Evolutionary conservation across 192 early-diverging fungal genomes (phyloP).

Genomic region (Coemansia biformis): DNA sequence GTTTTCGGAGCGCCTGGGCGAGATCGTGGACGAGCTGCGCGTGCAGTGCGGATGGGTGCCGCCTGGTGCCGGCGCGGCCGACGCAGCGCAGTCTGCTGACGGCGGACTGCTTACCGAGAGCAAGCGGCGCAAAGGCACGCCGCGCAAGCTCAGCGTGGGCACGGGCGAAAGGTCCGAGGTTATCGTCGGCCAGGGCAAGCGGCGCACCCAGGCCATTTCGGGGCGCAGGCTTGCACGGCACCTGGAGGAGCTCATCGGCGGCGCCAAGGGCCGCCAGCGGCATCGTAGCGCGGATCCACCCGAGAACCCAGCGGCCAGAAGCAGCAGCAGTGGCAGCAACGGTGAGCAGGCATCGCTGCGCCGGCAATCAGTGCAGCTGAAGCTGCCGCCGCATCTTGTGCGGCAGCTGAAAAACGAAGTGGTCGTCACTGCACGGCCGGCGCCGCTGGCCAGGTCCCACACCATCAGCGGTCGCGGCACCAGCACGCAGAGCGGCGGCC

Average conservation of each 20-base stretch:
- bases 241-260: conserved; percentile 40
- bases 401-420: conserved; percentile 47
- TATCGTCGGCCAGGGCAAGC: conserved; percentile 33
- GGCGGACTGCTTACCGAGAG: conserved; percentile 6
- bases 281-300: conserved; percentile 1
- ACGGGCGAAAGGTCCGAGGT: conserved; percentile 33
- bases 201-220: conserved; percentile 5
- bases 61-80: not conserved
- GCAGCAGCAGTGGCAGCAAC: not conserved
- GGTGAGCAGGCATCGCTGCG: conserved; percentile 1
- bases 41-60: conserved; percentile 48
- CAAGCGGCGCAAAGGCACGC: conserved; percentile 44
- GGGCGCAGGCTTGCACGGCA: conserved; percentile 42
- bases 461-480: conserved; percentile 6
- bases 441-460: conserved; percentile 4
- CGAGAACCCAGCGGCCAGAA: not conserved
- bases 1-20: conserved; percentile 17
- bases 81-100: not conserved
- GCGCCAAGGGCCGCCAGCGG: conserved; percentile 2
- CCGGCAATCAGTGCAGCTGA: conserved; percentile 20
- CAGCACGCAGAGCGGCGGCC: not conserved
- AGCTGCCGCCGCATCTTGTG: conserved; percentile 32
- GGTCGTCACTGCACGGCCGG: conserved; percentile 23
- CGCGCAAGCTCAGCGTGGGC: conserved; percentile 25
- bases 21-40: conserved; percentile 43